Evolutionary conservation across 345 rosid species (phyloP).

Genomic region (Citrus australasica): DNA sequence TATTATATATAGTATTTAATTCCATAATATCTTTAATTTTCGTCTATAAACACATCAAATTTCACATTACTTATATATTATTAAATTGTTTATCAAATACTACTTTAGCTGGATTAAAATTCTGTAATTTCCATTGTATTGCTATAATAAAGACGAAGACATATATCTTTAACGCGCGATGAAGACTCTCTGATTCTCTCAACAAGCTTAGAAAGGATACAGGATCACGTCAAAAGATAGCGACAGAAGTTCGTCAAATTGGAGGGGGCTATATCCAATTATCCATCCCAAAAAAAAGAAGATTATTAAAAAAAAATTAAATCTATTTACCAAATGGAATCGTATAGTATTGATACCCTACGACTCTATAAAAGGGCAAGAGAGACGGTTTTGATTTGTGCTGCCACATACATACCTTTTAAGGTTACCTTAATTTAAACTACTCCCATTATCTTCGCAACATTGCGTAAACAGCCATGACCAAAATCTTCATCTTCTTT

Average conservation of each 20-base stretch:
- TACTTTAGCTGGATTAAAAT: too few species aligned
- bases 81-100: too few species aligned
- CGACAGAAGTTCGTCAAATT: background rate
- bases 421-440: constrained; percentile 12
- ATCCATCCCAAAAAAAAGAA: too few species aligned
- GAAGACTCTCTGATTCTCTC: background rate
- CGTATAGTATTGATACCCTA: background rate
- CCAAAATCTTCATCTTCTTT: constrained; percentile 20
- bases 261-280: background rate
- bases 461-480: constrained; percentile 19
- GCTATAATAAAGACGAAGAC: too few species aligned
- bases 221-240: background rate
- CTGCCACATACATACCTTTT: background rate
- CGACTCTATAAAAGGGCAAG: background rate
- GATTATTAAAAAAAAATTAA: too few species aligned
- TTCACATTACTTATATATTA: too few species aligned
- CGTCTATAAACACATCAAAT: too few species aligned
- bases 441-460: constrained; percentile 16
- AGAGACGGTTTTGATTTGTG: background rate
- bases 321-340: background rate
- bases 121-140: too few species aligned
- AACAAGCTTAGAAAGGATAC: too few species aligned
- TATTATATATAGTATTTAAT: too few species aligned
- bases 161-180: too few species aligned
- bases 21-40: too few species aligned